These are phyloP conservation scores for Aspergillus melleus DNA, from an alignment of 2,329 filamentous ascomycete species.

Conservation along the genomic window DNA sequence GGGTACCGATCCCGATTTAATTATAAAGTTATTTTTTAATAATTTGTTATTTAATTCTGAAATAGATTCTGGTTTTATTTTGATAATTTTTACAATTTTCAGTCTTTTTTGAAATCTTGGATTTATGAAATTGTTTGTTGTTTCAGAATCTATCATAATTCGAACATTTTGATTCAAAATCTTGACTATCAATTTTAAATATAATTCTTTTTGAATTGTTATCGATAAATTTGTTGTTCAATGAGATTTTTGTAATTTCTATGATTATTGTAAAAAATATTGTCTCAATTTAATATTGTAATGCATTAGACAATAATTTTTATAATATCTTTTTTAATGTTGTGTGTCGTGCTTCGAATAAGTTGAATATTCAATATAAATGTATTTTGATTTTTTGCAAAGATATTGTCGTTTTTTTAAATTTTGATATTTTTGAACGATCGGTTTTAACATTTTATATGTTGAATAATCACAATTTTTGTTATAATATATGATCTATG, in stretches of 20 bases:
- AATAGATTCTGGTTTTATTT: background rate
- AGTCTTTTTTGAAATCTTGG: background rate
- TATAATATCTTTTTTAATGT: background rate
- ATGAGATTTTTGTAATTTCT: background rate
- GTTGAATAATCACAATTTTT: background rate
- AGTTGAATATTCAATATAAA: background rate
- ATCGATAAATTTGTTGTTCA: background rate
- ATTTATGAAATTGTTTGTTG: background rate
- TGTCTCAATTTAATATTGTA: background rate
- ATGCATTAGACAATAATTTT: background rate
- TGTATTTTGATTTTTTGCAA: background rate
- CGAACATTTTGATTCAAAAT: background rate
- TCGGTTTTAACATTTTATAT: background rate
- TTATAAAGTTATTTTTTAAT: background rate
- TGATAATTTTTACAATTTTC: background rate
- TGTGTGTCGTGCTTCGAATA: background rate
- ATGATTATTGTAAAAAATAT: background rate
- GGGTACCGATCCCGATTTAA: background rate
- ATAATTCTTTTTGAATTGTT: background rate
- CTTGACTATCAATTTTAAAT: background rate
- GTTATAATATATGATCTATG: background rate
- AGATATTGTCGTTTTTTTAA: background rate
- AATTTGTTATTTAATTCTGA: background rate
- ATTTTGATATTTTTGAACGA: background rate
- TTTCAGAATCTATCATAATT: background rate